Evolutionary conservation across 495 filamentous ascomycete species (phyloP), one percentile per base, ranked within the genome.

Genomic region (Tetracladium setigerum): DNA sequence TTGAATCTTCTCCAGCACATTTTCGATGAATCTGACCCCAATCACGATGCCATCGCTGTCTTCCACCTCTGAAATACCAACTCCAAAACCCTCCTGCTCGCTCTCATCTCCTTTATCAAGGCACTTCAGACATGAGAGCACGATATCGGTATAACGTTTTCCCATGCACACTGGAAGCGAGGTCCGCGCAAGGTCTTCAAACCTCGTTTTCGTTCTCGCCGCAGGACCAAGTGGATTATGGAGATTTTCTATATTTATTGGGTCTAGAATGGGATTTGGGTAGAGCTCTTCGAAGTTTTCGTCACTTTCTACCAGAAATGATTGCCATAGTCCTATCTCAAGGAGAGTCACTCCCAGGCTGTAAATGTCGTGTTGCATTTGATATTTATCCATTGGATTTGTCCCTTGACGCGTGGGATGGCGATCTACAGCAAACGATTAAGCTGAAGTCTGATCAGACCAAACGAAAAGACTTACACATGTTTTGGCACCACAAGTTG

Each of bases 361-460:
- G 47, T 68, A 68, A 15, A 65, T 67, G 51, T 68, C 65, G 41
- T 70, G 66, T 19, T 53, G 49, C 42, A 62, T 63, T 1, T 9
- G 41, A 41, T 53, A 62, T 2, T 41, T 8, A 16, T 32, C 33
- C 19, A 59, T 52, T 14, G 45, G 58, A 15, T 22, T 38, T 10
- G n/a, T 46, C 5, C 50, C 44, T 38, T 58, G 51, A 1, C 57
- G 54, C 9, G 14, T 15, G 1, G 55, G 55, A 46, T 60, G 55
- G 0, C 55, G 50, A 33, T 60, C 42, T 52, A 13, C 8, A 15
- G 38, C 10, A n/a, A n/a, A 34, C 9, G 9, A n/a, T 34, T 9
- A 34, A n/a, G 9, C 9, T 34, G 32, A 34, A 34, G 9, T 9
- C 9, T 9, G 32, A 10, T 10, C 10, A 15, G 10, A 15, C 10